These are phyloP conservation scores for Mycena epipterygia DNA, from an alignment of 768 basidiomycete species.

Conservation along the genomic window DNA sequence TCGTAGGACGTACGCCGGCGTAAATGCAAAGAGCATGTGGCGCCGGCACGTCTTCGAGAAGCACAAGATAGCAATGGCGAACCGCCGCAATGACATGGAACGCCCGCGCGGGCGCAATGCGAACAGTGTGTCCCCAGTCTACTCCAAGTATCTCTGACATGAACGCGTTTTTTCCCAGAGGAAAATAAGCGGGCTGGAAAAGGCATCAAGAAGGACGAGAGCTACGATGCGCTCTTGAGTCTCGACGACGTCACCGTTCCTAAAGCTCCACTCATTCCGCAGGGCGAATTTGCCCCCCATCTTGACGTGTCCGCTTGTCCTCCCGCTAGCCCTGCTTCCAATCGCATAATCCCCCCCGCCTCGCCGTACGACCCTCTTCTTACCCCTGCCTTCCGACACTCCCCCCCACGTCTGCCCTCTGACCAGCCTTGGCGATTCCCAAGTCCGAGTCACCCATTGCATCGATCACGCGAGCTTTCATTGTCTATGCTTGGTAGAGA, in stretches of 20 bases:
- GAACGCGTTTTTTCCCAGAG: conserved; percentile 56
- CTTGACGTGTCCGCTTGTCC: conserved; percentile 47
- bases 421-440: conserved; percentile 89
- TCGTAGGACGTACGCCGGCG: conserved; percentile 85
- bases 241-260: conserved; percentile 17
- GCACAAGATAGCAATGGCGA: conserved; percentile 92
- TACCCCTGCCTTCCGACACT: conserved; percentile 85
- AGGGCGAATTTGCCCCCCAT: conserved; percentile 50
- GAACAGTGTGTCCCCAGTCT: conserved; percentile 65
- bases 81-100: conserved; percentile 80
- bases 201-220: conserved; percentile 27
- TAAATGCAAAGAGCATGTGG: conserved; percentile 95
- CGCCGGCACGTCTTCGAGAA: conserved; percentile 90
- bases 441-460: conserved; percentile 83
- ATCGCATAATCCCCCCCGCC: conserved; percentile 60
- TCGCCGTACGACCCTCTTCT: conserved; percentile 84
- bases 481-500: conserved; percentile 74
- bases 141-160: neutral
- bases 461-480: conserved; percentile 73
- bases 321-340: conserved; percentile 50
- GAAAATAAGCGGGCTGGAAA: conserved; percentile 58
- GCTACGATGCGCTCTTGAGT: conserved; percentile 21
- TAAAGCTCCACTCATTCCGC: conserved; percentile 43
- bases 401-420: conserved; percentile 78
- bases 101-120: conserved; percentile 73